Evolutionary conservation across 2,329 filamentous ascomycete genomes (phyloP), one percentile per base, ranked within the genome.

Genomic region (Monilinia vaccinii-corymbosi): DNA sequence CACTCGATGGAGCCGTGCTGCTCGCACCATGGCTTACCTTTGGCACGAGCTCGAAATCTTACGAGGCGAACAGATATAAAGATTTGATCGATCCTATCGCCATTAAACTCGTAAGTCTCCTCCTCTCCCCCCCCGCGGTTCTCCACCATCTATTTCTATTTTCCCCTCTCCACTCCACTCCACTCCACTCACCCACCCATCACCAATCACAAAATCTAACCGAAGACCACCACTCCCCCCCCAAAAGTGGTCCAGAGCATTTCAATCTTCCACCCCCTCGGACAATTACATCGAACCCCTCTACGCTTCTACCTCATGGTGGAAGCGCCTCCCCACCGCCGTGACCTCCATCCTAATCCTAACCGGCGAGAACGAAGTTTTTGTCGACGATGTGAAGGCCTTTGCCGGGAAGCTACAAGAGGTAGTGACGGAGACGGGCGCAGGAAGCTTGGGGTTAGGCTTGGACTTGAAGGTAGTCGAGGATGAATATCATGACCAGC

Each of bases 21-120:
- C 77, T 86, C 59, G 79, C 77, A 0, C 83, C 84, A 0, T 87
- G 84, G 83, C 74, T 77, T 1, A 76, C 76, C 1, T 79, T 86
- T 62, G 72, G 75, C n/a, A 74, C 73, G 0, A 70, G 75, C 21
- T 75, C 76, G 31, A 69, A 72, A 0, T 75, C 74, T 2, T 76
- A 75, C 49, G 66, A 68, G 8, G 69, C 71, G 10, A 83, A 84
- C 60, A 72, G 73, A 3, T 72, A 76, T 28, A 80, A 77, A 46
- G 82, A 85, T 66, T 71, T 79, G 56, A 74, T 85, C 47, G 73
- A 75, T 14, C 67, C 69, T 0, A 66, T 67, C 0, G 69, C 75
- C 23, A 10, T 56, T 25, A 46, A 34, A 46, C 0, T 25, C 11
- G 52, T 56, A 56, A 18, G 40, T 46, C 8, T 25, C 2, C 4